Evolutionary conservation across 2,329 filamentous ascomycete species (phyloP).

Genomic region (Chrysoporthe deuterocubensis): DNA sequence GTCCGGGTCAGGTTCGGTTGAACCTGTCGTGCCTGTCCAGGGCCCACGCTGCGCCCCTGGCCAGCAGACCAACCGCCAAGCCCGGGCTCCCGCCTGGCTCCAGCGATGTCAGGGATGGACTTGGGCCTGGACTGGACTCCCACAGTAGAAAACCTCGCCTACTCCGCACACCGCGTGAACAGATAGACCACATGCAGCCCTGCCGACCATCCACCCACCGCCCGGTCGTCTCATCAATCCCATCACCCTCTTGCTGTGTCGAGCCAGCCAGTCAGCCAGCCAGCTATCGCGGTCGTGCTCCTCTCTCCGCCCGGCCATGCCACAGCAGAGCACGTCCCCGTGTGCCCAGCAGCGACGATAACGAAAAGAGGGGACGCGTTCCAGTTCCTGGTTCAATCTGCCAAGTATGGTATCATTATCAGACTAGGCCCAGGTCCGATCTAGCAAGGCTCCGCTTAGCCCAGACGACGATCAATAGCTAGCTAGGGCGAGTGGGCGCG

Average conservation of each 20-base stretch:
- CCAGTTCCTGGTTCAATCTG: too few species aligned
- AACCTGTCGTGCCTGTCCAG: too few species aligned
- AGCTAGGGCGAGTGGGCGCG: neutral
- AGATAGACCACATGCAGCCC: neutral
- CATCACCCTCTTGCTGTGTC: neutral
- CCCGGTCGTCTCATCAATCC: neutral
- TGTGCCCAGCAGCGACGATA: neutral
- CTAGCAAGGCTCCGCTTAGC: conserved; percentile 2
- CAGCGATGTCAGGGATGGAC: conserved; percentile 4
- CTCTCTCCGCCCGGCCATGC: neutral
- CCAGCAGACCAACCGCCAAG: conserved; percentile 1
- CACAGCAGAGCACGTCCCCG: neutral
- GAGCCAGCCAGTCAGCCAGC: neutral
- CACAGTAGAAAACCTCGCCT: neutral
- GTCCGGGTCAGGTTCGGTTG: neutral
- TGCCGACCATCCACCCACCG: conserved; percentile 1
- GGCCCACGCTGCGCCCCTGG: neutral
- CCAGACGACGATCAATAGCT: conserved; percentile 1
- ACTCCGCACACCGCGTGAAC: neutral
- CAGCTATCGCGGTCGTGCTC: neutral
- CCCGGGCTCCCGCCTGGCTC: neutral
- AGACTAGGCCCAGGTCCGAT: conserved; percentile 1
- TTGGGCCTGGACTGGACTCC: neutral
- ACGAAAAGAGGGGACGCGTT: neutral
- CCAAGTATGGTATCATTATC: neutral